These are phyloP conservation scores for Umbilicaria muhlenbergii DNA, from an alignment of 495 filamentous ascomycete genomes.

Conservation along the genomic window DNA sequence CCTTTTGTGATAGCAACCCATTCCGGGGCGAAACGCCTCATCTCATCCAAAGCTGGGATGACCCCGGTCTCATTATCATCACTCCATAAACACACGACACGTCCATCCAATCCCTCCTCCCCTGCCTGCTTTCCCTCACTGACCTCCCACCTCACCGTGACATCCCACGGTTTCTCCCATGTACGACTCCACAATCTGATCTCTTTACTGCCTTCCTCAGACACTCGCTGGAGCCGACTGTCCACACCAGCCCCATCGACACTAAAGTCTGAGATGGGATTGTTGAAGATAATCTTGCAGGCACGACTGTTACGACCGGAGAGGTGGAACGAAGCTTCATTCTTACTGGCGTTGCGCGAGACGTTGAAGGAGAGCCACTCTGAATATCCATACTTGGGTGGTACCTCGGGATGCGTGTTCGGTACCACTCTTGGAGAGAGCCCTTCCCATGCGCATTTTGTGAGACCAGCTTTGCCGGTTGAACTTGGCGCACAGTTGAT, in stretches of 20 bases:
- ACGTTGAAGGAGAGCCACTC: constrained; percentile 51
- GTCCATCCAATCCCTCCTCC: constrained; percentile 42
- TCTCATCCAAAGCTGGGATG: constrained; percentile 81
- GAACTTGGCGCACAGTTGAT: constrained; percentile 32
- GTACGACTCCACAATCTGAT: constrained; percentile 57
- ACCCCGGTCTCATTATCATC: constrained; percentile 56
- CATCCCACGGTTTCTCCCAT: constrained; percentile 60
- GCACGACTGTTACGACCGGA: constrained; percentile 50
- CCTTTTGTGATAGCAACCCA: constrained; percentile 69
- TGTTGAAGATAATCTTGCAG: constrained; percentile 50
- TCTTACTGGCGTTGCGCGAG: constrained; percentile 23
- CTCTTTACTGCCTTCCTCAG: constrained; percentile 34
- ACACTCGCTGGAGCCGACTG: constrained; percentile 37
- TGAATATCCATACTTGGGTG: constrained; percentile 26
- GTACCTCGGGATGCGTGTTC: constrained; percentile 23
- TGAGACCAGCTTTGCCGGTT: constrained; percentile 26
- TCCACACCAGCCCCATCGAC: constrained; percentile 42
- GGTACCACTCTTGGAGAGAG: constrained; percentile 41
- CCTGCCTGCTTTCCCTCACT: constrained; percentile 15
- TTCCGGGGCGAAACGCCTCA: constrained; percentile 50
- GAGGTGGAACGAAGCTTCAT: constrained; percentile 40
- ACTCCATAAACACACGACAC: constrained; percentile 72
- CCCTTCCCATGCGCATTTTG: constrained; percentile 56
- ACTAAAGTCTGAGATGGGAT: constrained; percentile 42
- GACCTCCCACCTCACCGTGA: constrained; percentile 54